Evolutionary conservation across 176 grass and related monocot genomes (phyloP), one percentile per base, ranked within the genome.

Genomic region (Carex kokanica): DNA sequence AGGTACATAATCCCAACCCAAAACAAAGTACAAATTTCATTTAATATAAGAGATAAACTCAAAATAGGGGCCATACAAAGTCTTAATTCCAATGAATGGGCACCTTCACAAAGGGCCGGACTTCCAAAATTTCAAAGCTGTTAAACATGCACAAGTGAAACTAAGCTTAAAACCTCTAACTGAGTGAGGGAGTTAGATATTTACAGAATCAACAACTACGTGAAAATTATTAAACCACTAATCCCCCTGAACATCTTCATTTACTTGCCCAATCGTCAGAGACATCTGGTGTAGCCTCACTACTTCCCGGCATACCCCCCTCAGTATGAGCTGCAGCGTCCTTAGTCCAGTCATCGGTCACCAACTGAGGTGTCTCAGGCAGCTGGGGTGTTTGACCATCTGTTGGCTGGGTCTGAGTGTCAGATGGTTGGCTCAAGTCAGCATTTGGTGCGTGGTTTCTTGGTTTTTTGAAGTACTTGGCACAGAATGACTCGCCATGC

Each of bases 381-480:
- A 77, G 21, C 47, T 77, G 72, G 2, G 45, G 12, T 27, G 47
- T 54, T 53, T 77, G 47, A 77, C 72, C 1, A 11, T 53, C 21
- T 77, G 23, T 77, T 25, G 36, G 23, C 72, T 77, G 72, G 72
- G 23, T 77, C 13, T 14, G 72, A 77, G 23, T 77, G 15, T 62
- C 56, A 79, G 24, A 9, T n/a, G 53, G 53, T 25, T 79, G 75
- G 45, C 53, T 60, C 6, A 15, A 38, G 52, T 62, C 78, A 60
- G 78, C n/a, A 62, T 81, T 81, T 41, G 56, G 78, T 41, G 57
- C 8, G 6, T 54, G 16, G 40, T 82, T 10, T 34, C 80, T 61
- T 38, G 55, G 82, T 83, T 34, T 91, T 70, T 61, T 86, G 40
- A 97, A 83, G 36, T 92, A 92, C 78, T 92, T 97, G 31, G 56